Evolutionary conservation across 208 protist species (phyloP).

Genomic region (Trypanosoma vivax): DNA sequence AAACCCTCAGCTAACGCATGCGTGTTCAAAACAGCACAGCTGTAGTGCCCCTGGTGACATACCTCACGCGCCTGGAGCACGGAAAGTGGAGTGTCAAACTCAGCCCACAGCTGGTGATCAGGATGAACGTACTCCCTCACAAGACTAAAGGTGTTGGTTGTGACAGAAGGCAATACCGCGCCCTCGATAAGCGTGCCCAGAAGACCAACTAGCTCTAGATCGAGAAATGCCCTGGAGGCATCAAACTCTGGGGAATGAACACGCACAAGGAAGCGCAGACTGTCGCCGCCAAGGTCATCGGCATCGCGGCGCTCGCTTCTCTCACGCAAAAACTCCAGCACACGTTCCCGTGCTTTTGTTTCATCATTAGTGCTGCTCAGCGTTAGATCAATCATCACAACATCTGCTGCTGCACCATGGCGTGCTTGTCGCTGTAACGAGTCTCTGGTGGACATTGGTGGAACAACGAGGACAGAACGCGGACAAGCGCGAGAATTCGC

Average conservation of each 20-base stretch:
- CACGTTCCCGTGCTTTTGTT: slow-evolving; percentile 54
- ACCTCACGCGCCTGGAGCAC: slow-evolving; percentile 57
- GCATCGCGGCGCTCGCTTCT: slow-evolving; percentile 8
- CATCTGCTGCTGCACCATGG: slow-evolving; percentile 44
- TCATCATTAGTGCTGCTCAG: slow-evolving; percentile 37
- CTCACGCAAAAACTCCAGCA: slow-evolving; percentile 43
- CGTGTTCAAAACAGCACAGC: slow-evolving; percentile 64
- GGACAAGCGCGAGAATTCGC: slow-evolving; percentile 49
- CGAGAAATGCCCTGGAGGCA: slow-evolving; percentile 59
- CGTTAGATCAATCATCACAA: slow-evolving; percentile 77
- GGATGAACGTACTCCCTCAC: slow-evolving; percentile 68
- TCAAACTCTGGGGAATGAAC: slow-evolving; percentile 78
- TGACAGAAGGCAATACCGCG: slow-evolving; percentile 68
- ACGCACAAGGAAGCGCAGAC: slow-evolving; percentile 49
- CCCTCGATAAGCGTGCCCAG: slow-evolving; percentile 67
- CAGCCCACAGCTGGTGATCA: slow-evolving; percentile 71
- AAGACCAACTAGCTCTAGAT: slow-evolving; percentile 66
- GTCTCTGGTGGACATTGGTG: slow-evolving; percentile 15
- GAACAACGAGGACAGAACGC: slow-evolving; percentile 73
- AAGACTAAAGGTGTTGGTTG: slow-evolving; percentile 31
- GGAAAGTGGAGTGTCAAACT: slow-evolving; percentile 70
- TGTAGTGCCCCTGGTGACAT: slow-evolving; percentile 57
- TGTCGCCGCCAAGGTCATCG: neutral
- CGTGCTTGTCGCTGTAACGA: slow-evolving; percentile 39
- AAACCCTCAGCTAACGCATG: slow-evolving; percentile 53